Evolutionary conservation across 108 stramenopile genomes (phyloP).

Genomic region (Ochromonas danica): DNA sequence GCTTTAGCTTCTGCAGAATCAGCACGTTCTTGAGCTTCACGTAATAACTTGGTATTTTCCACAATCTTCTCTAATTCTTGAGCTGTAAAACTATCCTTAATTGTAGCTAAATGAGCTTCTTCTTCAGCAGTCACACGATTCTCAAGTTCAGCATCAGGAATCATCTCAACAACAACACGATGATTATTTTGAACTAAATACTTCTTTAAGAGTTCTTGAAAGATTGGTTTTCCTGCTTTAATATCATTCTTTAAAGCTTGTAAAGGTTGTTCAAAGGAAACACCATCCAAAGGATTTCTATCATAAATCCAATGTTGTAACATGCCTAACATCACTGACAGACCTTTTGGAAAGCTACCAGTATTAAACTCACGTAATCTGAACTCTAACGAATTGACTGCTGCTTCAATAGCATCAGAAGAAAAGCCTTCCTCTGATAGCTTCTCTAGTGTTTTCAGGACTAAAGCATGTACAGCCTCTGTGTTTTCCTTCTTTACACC

Average conservation of each 20-base stretch:
- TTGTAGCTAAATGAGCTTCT: slow-evolving; percentile 65
- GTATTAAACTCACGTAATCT: slow-evolving; percentile 94
- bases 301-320: slow-evolving; percentile 92
- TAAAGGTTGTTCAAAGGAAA: slow-evolving; percentile 85
- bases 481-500: slow-evolving; percentile 75
- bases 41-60: slow-evolving; percentile 71
- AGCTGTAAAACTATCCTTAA: slow-evolving; percentile 75
- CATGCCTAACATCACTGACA: slow-evolving; percentile 88
- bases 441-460: slow-evolving; percentile 72
- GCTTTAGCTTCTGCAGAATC: slow-evolving; percentile 88
- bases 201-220: slow-evolving; percentile 74
- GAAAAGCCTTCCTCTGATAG: slow-evolving; percentile 80
- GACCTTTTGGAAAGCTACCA: slow-evolving; percentile 89
- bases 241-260: slow-evolving; percentile 78
- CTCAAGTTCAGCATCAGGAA: slow-evolving; percentile 79
- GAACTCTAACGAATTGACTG: slow-evolving; percentile 95
- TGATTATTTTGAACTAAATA: slow-evolving; percentile 80
- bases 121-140: slow-evolving; percentile 65
- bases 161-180: slow-evolving; percentile 83
- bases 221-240: slow-evolving; percentile 71
- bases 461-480: slow-evolving; percentile 69
- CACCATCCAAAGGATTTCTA: slow-evolving; percentile 69
- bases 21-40: slow-evolving; percentile 78
- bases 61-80: slow-evolving; percentile 74
- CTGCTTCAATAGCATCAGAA: slow-evolving; percentile 70